phyloP scores from a whole-genome alignment of 192 early-diverging fungal genomes.

The Spizellomyces punctatus region DNA sequence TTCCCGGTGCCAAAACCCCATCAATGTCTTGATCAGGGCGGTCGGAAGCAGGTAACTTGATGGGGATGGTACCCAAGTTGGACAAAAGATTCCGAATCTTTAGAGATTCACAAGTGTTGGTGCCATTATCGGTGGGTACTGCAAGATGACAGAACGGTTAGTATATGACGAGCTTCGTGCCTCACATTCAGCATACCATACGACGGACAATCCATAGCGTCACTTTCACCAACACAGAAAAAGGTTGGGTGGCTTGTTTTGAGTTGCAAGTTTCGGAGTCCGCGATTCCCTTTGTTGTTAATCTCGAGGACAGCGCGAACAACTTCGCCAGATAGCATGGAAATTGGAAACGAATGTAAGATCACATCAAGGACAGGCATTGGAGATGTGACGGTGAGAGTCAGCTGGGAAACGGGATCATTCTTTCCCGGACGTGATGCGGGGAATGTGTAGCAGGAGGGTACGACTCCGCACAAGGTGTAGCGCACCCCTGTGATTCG shows the following conservation, averaged over 20 bases:
- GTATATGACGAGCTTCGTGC: not conserved
- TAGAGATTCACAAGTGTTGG: conserved; percentile 15
- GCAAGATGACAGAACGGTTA: not conserved
- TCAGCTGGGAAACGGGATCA: conserved; percentile 54
- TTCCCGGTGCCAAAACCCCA: conserved; percentile 62
- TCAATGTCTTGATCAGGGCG: not conserved
- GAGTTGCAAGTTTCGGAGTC: conserved; percentile 69
- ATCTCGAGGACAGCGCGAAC: conserved; percentile 71
- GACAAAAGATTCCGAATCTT: conserved; percentile 56
- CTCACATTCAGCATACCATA: conserved; percentile 9
- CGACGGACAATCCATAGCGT: not conserved
- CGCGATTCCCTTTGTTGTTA: conserved; percentile 79
- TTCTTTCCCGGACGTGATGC: conserved; percentile 74
- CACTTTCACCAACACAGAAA: conserved; percentile 65
- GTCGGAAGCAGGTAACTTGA: conserved; percentile 46
- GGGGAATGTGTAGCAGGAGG: conserved; percentile 65
- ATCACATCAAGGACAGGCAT: conserved; percentile 84
- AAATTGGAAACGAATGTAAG: conserved; percentile 76
- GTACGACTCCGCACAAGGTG: conserved; percentile 76
- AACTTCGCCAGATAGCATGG: conserved; percentile 83
- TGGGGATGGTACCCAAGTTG: conserved; percentile 52
- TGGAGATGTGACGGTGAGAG: conserved; percentile 72
- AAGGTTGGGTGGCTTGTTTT: conserved; percentile 89
- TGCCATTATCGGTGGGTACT: not conserved
- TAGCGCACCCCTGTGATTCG: conserved; percentile 75